phyloP scores from a whole-genome alignment of 768 basidiomycete genomes.

The Peribolospora kevripleyi region DNA sequence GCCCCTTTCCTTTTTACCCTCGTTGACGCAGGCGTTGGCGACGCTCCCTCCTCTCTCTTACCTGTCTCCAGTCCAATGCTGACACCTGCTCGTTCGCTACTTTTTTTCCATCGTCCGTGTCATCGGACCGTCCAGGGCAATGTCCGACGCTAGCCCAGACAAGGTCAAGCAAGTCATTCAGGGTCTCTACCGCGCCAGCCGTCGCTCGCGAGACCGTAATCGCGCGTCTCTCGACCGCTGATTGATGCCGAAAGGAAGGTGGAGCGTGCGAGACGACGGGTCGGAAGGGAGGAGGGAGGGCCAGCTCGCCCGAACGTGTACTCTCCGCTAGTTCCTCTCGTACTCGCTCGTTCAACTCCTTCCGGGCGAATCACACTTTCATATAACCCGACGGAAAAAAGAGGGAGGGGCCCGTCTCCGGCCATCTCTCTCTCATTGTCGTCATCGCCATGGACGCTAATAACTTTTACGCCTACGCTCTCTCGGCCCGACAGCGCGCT shows the following conservation, averaged over 20 bases:
- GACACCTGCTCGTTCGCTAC: background rate
- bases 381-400: too few relatives aligned
- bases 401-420: too few relatives aligned
- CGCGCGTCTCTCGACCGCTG: background rate
- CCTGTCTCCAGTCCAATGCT: background rate
- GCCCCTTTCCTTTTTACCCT: background rate
- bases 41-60: conserved; percentile 6
- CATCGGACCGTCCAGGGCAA: conserved; percentile 26
- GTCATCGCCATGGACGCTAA: too few relatives aligned
- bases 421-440: too few relatives aligned
- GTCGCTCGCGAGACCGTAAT: conserved; percentile 20
- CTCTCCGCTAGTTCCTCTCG: too few relatives aligned
- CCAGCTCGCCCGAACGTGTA: too few relatives aligned
- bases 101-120: background rate
- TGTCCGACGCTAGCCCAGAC: conserved; percentile 42
- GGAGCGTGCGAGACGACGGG: too few relatives aligned
- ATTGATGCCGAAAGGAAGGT: background rate
- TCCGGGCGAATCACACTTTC: too few relatives aligned
- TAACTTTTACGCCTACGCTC: too few relatives aligned
- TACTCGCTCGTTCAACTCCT: too few relatives aligned
- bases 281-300: too few relatives aligned
- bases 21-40: background rate
- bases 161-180: conserved; percentile 61
- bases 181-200: conserved; percentile 42
- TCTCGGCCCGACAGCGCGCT: too few relatives aligned